Base-by-base conservation (phyloP, 169 alveolate genomes). In the Plasmodium sp. region DNA sequence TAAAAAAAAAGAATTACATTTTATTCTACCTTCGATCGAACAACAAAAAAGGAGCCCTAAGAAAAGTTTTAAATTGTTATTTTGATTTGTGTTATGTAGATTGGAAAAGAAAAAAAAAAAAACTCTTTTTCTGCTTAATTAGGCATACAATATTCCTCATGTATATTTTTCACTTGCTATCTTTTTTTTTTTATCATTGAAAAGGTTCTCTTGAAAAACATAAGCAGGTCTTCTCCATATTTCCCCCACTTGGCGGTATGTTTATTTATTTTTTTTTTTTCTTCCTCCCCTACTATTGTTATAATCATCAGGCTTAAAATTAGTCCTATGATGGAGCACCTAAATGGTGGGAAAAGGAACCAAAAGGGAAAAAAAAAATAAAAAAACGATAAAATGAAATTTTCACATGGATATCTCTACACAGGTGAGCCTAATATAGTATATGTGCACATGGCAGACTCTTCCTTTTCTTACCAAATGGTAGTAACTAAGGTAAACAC, bases 281-380 rank as follows among this genome's bases (percentile, higher is more conserved):
- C 43, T n/a, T 34, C 51, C 33, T 71, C 18, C 75, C 93, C 67
- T 79, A 86, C 93, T 86, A 86, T 75, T 34, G 93, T 86, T 86
- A 86, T 86, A 51, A 86, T 86, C 93, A 86, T 86, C 34, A 86
- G 81, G 43, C 93, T 86, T 75, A 86, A 75, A 86, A 86, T 86
- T 74, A 86, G 56, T 86, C 93, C 93, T 75, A 86, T 58, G 5
- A 86, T 86, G 27, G 93, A 86, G 54, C 93, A 86, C 93, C 93
- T 86, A 75, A 16, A 75, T 54, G 31, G 34, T 51, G 67, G 67
- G 43, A 18, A 83, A 83, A 33, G 3, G 77, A 67, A 27, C 3
- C 48, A 16, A 34, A 18, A 3, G 67, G 6, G 1, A 43, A 81
- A 31, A 81, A 36, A 74, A 73, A 39, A 62, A 7, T 33, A 85